A percentile compares a stretch with the other conserved stretches of the same genome.
Evolutionary conservation across 2,329 filamentous ascomycete species (phyloP).

Genomic region (Pseudopyricularia javanii): DNA sequence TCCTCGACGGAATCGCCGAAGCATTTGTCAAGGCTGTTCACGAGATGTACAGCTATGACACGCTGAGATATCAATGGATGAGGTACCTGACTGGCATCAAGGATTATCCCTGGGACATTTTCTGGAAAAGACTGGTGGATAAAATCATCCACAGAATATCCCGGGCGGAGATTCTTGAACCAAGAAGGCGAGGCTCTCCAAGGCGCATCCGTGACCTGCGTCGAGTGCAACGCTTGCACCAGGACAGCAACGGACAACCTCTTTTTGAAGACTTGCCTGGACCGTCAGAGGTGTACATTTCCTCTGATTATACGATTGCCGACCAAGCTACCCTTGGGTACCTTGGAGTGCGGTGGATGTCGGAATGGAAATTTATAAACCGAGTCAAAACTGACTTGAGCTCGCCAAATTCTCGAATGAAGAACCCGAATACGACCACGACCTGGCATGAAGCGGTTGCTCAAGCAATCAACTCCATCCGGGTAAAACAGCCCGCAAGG

Average conservation of each 20-base stretch:
- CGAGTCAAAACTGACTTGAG: too few species aligned
- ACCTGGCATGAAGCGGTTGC: slow-evolving; percentile 6
- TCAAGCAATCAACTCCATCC: too few species aligned
- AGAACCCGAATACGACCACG: slow-evolving; percentile 1
- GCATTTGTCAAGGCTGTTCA: slow-evolving; percentile 24
- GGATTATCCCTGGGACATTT: slow-evolving; percentile 10
- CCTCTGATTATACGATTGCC: too few species aligned
- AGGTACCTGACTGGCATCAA: slow-evolving; percentile 24
- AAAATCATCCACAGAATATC: slow-evolving; percentile 11
- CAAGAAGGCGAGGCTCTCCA: slow-evolving; percentile 1
- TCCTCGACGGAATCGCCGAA: slow-evolving; percentile 21
- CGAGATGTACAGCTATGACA: slow-evolving; percentile 22
- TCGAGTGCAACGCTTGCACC: background rate
- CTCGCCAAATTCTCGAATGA: too few species aligned
- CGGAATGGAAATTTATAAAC: too few species aligned
- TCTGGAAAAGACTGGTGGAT: slow-evolving; percentile 14
- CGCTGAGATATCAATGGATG: slow-evolving; percentile 30
- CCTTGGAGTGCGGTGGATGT: too few species aligned
- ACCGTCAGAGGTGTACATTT: background rate
- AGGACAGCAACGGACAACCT: slow-evolving; percentile 10
- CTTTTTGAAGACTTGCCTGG: slow-evolving; percentile 8
- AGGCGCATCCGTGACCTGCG: slow-evolving; percentile 3
- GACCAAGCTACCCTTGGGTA: too few species aligned
- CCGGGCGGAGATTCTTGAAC: slow-evolving; percentile 5
- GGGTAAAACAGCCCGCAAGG: too few species aligned